phyloP scores from a whole-genome alignment of 2,329 filamentous ascomycete genomes.

The Sporothrix phasma region DNA sequence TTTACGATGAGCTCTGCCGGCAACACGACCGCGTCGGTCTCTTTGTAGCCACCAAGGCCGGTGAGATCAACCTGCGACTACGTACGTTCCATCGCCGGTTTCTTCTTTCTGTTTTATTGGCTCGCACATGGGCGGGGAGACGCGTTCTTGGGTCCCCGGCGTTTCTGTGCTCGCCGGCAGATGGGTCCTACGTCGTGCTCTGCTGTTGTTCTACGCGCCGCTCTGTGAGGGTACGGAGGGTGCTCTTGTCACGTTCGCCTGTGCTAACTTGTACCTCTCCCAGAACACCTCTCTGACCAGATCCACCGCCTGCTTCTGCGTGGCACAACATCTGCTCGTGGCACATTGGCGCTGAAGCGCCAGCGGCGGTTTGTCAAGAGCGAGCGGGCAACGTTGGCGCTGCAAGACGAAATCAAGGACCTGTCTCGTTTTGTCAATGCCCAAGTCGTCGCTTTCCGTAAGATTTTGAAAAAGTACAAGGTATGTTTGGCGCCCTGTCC shows the following conservation, averaged over 20 bases:
- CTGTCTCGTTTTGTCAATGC: constrained; percentile 63
- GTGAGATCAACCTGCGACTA: constrained; percentile 63
- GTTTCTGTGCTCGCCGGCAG: neutral
- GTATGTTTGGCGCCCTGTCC: constrained; percentile 28
- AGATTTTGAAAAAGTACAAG: constrained; percentile 73
- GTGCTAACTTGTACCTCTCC: neutral
- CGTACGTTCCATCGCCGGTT: constrained; percentile 36
- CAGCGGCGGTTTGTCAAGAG: constrained; percentile 45
- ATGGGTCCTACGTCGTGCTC: neutral
- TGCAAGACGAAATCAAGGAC: constrained; percentile 60
- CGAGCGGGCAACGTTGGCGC: constrained; percentile 42
- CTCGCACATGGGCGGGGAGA: neutral
- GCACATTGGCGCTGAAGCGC: constrained; percentile 34
- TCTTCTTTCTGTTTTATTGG: neutral
- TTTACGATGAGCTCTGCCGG: constrained; percentile 59
- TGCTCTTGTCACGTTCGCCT: neutral
- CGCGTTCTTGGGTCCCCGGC: neutral
- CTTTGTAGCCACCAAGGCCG: constrained; percentile 70
- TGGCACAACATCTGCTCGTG: constrained; percentile 27
- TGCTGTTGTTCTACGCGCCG: neutral
- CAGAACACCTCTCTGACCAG: constrained; percentile 40
- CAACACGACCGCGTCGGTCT: constrained; percentile 71
- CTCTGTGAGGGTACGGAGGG: neutral
- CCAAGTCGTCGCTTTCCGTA: constrained; percentile 67
- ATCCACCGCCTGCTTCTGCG: constrained; percentile 39